Percentiles rank a stretch among this genome's conserved stretches.
Conservation (phyloP, 2,329 filamentous ascomycete genomes). For the Aspergillus fischeri region DNA sequence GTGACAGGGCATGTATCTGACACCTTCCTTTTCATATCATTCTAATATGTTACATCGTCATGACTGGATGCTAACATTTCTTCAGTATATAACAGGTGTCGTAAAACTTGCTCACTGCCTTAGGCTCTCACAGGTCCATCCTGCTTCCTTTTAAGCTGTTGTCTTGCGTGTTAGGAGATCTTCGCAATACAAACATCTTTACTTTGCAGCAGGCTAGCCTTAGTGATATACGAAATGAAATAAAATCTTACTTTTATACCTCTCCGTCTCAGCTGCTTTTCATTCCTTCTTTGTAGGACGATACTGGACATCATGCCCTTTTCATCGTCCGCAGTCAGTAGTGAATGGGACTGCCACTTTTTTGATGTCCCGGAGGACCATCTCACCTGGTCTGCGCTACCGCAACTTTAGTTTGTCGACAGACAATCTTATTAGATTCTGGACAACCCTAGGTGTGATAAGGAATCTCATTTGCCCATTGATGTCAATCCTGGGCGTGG, state of each 20-base stretch:
- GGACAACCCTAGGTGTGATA: conserved; percentile 7
- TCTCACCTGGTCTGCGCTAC: neutral
- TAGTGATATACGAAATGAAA: neutral
- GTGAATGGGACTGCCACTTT: neutral
- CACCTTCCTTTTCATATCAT: conserved; percentile 1
- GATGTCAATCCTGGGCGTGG: neutral
- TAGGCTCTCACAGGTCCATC: neutral
- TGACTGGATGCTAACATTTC: conserved; percentile 12
- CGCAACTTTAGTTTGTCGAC: neutral
- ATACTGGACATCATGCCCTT: neutral
- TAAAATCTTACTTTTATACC: neutral
- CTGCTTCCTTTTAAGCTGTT: neutral
- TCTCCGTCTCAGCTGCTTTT: neutral
- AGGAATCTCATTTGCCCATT: conserved; percentile 11
- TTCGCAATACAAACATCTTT: neutral
- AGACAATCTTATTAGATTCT: neutral
- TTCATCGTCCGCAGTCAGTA: neutral
- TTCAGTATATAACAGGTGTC: neutral
- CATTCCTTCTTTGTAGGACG: neutral
- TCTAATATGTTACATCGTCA: conserved; percentile 6
- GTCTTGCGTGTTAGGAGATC: neutral
- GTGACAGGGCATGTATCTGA: conserved; percentile 62
- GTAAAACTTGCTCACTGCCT: neutral
- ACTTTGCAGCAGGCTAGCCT: neutral
- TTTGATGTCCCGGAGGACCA: neutral